phyloP scores from a whole-genome alignment of 129 eudicot species.

The Saussurea involucrata region DNA sequence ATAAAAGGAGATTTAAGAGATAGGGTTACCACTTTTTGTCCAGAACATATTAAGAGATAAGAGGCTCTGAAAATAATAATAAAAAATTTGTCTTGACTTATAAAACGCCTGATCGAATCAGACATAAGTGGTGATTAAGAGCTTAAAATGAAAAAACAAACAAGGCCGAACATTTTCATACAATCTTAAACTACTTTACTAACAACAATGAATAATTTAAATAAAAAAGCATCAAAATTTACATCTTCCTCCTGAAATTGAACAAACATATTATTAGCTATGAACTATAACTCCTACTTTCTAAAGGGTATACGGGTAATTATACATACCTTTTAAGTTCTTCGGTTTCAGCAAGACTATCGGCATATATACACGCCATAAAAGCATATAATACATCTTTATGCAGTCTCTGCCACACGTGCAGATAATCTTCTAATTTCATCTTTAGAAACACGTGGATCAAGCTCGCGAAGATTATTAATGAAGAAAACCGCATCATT shows the following conservation, averaged over 20 bases:
- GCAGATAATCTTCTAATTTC: slow-evolving; percentile 54
- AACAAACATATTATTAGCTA: slow-evolving; percentile 13
- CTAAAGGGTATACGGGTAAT: not conserved
- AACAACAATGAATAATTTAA: not conserved
- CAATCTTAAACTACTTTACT: slow-evolving; percentile 1
- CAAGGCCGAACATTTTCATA: slow-evolving; percentile 4
- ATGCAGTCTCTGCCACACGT: slow-evolving; percentile 27
- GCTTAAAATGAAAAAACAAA: slow-evolving; percentile 1
- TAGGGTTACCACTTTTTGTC: too few species aligned
- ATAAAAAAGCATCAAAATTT: slow-evolving; percentile 22
- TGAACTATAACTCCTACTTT: slow-evolving; percentile 7
- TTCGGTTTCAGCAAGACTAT: slow-evolving; percentile 11
- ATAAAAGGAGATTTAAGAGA: too few species aligned
- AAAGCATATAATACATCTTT: slow-evolving; percentile 7
- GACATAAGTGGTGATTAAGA: too few species aligned
- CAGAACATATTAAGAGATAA: too few species aligned
- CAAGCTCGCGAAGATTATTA: slow-evolving; percentile 53
- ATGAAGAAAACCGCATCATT: slow-evolving; percentile 67
- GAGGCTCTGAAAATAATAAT: too few species aligned
- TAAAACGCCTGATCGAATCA: too few species aligned
- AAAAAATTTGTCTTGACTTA: too few species aligned
- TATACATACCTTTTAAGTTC: slow-evolving; percentile 28
- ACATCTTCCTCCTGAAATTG: slow-evolving; percentile 34
- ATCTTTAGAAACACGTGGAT: slow-evolving; percentile 64
- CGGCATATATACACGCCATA: slow-evolving; percentile 17